phyloP scores from a whole-genome alignment of 1,284 basidiomycete species.

The Salmacisia buchloeana region DNA sequence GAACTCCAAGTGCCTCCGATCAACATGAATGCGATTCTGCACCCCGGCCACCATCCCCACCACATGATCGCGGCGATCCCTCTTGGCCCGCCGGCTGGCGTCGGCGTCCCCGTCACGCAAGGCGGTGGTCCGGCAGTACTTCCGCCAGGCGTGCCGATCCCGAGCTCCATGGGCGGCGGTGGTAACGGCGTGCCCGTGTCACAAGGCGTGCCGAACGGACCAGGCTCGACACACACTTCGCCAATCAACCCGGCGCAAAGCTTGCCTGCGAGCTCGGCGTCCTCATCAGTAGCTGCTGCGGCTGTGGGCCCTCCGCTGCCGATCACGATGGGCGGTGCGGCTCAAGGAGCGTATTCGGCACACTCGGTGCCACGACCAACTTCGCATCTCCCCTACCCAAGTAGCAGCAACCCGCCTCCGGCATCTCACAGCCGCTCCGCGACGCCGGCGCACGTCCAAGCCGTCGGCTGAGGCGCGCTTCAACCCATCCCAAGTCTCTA shows the following conservation, averaged over 20 bases:
- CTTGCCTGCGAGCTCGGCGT: not conserved
- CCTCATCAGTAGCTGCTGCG: not conserved
- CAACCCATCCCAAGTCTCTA: no score
- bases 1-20: conserved; percentile 4
- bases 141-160: conserved; percentile 1
- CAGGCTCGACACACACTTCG: not conserved
- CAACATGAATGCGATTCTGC: conserved; percentile 6
- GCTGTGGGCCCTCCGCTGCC: not conserved
- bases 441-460: no score
- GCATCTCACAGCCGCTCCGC: no score
- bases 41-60: not conserved
- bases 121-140: not conserved
- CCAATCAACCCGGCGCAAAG: not conserved
- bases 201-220: not conserved
- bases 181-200: not conserved
- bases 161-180: not conserved
- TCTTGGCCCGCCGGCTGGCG: not conserved
- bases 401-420: no score
- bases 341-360: not conserved
- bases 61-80: not conserved
- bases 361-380: not conserved
- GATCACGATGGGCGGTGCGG: not conserved
- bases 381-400: no score
- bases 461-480: no score
- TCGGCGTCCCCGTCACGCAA: not conserved